Evolutionary conservation across 2,329 filamentous ascomycete species (phyloP).

Genomic region (Talaromyces funiculosus): DNA sequence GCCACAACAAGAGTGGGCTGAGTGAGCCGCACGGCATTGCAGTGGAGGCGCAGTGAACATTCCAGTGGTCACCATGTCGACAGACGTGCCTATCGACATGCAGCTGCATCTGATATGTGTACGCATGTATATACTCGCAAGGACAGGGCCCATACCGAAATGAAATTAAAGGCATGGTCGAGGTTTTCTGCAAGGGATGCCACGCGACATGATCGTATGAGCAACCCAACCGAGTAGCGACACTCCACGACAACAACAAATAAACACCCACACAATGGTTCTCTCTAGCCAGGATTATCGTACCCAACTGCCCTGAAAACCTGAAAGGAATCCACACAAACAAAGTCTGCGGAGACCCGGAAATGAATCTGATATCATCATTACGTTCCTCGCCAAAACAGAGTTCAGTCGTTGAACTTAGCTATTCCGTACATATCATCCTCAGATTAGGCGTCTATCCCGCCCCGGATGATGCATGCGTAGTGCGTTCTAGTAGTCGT

Average conservation of each 20-base stretch:
- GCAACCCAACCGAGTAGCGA: not conserved
- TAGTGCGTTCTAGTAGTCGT: not conserved
- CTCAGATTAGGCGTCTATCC: not conserved
- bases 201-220: not conserved
- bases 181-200: not conserved
- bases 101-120: not conserved
- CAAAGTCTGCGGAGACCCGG: not conserved
- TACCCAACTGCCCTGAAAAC: not conserved
- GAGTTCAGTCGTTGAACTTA: too few relatives aligned
- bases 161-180: not conserved
- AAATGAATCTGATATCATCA: slow-evolving; percentile 1
- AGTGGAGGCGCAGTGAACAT: not conserved
- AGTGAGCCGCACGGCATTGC: not conserved
- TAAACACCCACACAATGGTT: not conserved
- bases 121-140: not conserved
- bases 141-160: not conserved
- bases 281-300: too few relatives aligned
- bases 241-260: not conserved
- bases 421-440: not conserved
- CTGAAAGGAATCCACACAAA: not conserved
- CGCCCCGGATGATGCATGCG: not conserved
- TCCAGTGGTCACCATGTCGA: not conserved
- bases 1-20: not conserved
- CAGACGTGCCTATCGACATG: not conserved
- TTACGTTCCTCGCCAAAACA: not conserved